Evolutionary conservation across 495 filamentous ascomycete genomes (phyloP), one percentile per base, ranked within the genome.

Genomic region (Umbilicaria muhlenbergii): DNA sequence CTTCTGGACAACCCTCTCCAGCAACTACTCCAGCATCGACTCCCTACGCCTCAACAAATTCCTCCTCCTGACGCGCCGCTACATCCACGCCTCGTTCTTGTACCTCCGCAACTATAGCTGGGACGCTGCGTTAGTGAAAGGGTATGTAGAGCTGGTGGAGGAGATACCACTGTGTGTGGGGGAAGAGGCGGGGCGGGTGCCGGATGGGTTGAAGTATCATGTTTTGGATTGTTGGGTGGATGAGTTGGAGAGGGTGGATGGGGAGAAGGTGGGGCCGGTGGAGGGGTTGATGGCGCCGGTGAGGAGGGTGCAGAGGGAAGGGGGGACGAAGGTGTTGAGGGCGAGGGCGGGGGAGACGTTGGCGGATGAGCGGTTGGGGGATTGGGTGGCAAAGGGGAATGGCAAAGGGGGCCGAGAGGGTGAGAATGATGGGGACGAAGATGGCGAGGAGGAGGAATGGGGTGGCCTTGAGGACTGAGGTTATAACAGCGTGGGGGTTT

Each of bases 21-120:
- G 77, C 36, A 83, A 94, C 57, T 96, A 83, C 80, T 70, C 69
- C 31, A 66, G 73, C 16, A 82, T 99, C 46, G 92, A 95, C 59
- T 78, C 80, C 18, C 58, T 92, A 45, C 77, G 89, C 33, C 77
- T 95, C 68, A 84, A 96, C 58, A 98, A 98, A 64, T 98, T 89
- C 57, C 67, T 99, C 39, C 69, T 83, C 51, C 68, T 99, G 18
- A 78, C 93, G 42, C 76, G 91, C 38, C 71, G 75, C 43, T 83
- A 86, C 45, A 61, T 98, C 11, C 71, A 71, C 12, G 74, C 80
- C 11, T 70, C 72, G 14, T 83, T 46, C 16, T 11, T 34, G 8
- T 54, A 58, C n/a, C 35, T 55, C 12, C 19, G 47, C 15, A 41
- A 50, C 35, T 38, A 53, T 5, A 34, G 33, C 10, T 70, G 64